phyloP scores from a whole-genome alignment of 352 stramenopile genomes.

The Globisporangium carolinianum region DNA sequence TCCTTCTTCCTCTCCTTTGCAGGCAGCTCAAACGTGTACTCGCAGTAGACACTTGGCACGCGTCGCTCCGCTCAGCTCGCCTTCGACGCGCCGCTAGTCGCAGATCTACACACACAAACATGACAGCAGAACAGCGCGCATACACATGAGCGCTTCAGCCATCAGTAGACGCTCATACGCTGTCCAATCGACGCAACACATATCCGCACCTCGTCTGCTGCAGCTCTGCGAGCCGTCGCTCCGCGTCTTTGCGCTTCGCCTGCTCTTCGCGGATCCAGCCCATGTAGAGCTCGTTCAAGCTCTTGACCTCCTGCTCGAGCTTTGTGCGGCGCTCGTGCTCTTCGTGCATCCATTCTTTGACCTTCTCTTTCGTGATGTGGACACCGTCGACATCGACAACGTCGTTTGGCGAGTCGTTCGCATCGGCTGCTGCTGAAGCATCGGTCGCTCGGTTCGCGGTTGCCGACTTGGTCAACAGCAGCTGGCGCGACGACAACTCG shows the following conservation, averaged over 20 bases:
- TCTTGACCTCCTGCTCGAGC: constrained; percentile 76
- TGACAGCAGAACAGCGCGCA: too few species aligned
- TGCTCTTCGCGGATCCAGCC: constrained; percentile 79
- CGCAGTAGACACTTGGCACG: background rate
- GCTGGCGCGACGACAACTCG: constrained; percentile 53
- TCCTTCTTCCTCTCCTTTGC: too few species aligned
- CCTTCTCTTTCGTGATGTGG: constrained; percentile 34
- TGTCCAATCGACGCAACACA: background rate
- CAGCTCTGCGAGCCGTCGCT: constrained; percentile 48
- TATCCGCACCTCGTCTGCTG: constrained; percentile 15
- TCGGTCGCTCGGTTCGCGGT: too few species aligned
- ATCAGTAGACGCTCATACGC: background rate
- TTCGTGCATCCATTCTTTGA: constrained; percentile 60
- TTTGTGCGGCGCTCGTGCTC: constrained; percentile 68
- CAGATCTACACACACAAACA: background rate
- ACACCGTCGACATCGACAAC: constrained; percentile 16
- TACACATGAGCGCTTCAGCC: background rate
- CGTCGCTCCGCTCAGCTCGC: background rate
- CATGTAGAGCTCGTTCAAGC: constrained; percentile 80
- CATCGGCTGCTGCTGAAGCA: background rate
- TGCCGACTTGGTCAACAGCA: constrained; percentile 14
- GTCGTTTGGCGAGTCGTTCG: constrained; percentile 8
- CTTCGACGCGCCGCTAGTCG: background rate
- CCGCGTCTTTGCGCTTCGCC: constrained; percentile 57
- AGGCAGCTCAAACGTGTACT: background rate